Conservation (phyloP, 768 basidiomycete genomes). For the Sistotremastrum niveocremeum region DNA sequence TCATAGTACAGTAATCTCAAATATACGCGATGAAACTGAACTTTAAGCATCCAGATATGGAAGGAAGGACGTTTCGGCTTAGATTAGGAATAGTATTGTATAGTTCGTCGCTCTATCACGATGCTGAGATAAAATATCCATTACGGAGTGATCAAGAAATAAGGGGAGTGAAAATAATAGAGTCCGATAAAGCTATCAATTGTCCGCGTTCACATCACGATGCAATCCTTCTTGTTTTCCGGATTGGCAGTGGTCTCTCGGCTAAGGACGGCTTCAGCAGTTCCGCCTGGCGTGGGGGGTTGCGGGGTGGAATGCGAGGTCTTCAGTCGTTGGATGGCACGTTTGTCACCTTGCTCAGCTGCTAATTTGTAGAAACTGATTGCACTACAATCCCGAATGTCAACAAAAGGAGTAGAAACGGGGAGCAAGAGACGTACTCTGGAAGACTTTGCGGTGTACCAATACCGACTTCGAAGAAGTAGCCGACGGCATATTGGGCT, state of each 20-base stretch:
- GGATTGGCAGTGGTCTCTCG: constrained; percentile 38
- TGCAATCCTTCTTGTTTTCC: constrained; percentile 67
- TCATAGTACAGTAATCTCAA: no score
- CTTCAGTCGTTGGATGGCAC: constrained; percentile 74
- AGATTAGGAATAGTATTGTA: no score
- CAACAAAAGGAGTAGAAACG: background rate
- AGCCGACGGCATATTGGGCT: constrained; percentile 96
- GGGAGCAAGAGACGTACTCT: constrained; percentile 36
- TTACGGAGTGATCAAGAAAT: no score
- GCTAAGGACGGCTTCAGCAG: constrained; percentile 43
- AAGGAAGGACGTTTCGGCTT: no score
- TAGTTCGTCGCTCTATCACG: no score
- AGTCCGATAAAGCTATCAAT: no score
- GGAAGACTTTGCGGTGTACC: constrained; percentile 53
- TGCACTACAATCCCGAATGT: constrained; percentile 32
- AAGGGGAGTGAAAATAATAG: no score
- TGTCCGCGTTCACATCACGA: constrained; percentile 60
- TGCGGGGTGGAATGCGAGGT: constrained; percentile 37
- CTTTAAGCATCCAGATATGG: no score
- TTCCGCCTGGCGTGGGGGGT: constrained; percentile 40
- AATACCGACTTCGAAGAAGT: constrained; percentile 93
- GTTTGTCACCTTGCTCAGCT: constrained; percentile 86
- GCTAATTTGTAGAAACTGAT: constrained; percentile 78
- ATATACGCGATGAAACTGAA: no score
- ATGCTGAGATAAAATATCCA: no score